Evolutionary conservation across 2,329 filamentous ascomycete genomes (phyloP), one percentile per base, ranked within the genome.

Genomic region (Colletotrichum sojae): DNA sequence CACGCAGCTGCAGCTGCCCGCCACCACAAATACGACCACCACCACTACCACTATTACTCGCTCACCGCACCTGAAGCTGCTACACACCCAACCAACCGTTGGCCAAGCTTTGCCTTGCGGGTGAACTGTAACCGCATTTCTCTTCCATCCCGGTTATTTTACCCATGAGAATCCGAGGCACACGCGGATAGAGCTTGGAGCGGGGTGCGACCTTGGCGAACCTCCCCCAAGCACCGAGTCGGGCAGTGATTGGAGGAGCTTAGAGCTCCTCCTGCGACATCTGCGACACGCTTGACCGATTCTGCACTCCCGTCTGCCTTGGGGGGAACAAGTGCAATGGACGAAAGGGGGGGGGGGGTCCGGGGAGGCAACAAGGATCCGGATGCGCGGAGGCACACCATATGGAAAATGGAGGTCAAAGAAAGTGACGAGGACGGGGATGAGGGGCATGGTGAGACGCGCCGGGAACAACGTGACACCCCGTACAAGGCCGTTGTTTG

Each of bases 201-300:
- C 49, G 66, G 67, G 67, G 49, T 53, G 39, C 40, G 40, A n/a
- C 39, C 67, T 67, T 61, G 67, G 55, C 67, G 51, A 36, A 51
- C 36, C 45, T 55, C 63, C 43, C 51, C 55, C 52, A 61, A 45
- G 49, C 31, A 25, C 51, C 45, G 5, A 36, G 4, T 48, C 18
- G 25, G 16, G 36, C 48, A 56, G 27, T 69, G 62, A 69, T 69
- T 69, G 67, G 67, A 69, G 55, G 67, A 55, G 67, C 62, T 69
- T 60, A 45, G 49, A 69, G 62, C 67, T 69, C 25, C 16, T 52
- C 22, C 63, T 61, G 62, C 56, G 55, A 61, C 62, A 67, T 67
- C 62, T 69, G 67, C 67, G 55, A 69, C 67, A 67, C 67, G 56
- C 67, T 60, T 69, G 67, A 43, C 63, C 51, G 67, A 67, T 69